Base-by-base conservation (phyloP, 768 basidiomycete genomes). In the Calocybe gangraenosa region DNA sequence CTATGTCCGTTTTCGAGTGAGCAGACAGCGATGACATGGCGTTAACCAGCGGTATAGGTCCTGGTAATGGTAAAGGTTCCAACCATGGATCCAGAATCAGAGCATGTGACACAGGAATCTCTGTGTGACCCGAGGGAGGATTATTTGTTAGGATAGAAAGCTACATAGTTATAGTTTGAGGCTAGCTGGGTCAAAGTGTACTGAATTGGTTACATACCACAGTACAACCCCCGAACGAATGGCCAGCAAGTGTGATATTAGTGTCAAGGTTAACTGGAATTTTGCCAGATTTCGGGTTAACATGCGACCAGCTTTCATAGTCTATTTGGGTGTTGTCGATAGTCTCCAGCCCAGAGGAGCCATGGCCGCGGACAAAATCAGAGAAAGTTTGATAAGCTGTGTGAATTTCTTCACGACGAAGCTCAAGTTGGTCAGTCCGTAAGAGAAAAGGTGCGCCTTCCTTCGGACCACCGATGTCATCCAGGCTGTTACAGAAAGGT, bases 11-110 rank as follows among this genome's bases (percentile, higher is more conserved):
- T 28, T 28, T 11, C 25, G 11, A 6, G 5, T 28, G 6, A 11
- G 25, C 25, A 11, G 25, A 15, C 17, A 58, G 39, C 18, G 41
- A 18, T n/a, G n/a, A n/a, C 17, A 42, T 10, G 34, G 36, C 19
- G 40, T 35, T 40, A 21, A 47, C 37, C 17, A 62, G 47, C 25
- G 73, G 72, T 17, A 58, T 48, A 9, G 73, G 81, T 3, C 79
- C 81, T 22, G 79, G 85, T 31, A 70, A 60, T 6, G 82, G 74
- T 18, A 90, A 56, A 14, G 89, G 87, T 45, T 92, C 87, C 7
- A 92, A 64, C 90, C 91, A 92, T 15, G 91, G 91, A 63, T 93
- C 91, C 14, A 89, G 73, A 17, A 84, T 69, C 17, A 92, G 58
- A 7, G 74, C 78, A 37, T 76, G 74, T 5, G 67, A 62, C 40